Percentiles rank a stretch among this genome's conserved stretches.
Evolutionary conservation across 2,329 filamentous ascomycete genomes (phyloP).

Genomic region (Aspergillus quadrilineatus): DNA sequence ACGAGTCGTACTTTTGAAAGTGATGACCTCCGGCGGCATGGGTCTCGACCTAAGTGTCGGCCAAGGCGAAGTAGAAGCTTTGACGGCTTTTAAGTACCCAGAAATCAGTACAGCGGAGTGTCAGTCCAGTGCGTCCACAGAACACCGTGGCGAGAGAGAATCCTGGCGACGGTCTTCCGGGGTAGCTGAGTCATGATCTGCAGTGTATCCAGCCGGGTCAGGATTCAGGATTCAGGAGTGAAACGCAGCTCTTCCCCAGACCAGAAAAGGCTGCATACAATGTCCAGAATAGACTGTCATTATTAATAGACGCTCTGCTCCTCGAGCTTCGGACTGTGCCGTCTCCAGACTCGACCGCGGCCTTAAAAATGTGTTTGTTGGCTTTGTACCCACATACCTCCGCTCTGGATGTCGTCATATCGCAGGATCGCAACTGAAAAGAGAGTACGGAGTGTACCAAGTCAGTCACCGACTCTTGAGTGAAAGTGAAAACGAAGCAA

Average conservation of each 20-base stretch:
- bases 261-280: neutral
- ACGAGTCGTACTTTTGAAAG: neutral
- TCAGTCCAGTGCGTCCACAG: neutral
- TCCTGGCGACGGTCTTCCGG: neutral
- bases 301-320: neutral
- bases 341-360: neutral
- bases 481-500: too few species aligned
- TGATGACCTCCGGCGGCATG: neutral
- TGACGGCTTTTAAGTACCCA: neutral
- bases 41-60: neutral
- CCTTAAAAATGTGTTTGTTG: neutral
- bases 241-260: neutral
- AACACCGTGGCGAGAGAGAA: neutral
- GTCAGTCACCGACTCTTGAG: too few species aligned
- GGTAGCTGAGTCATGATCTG: conserved; percentile 1
- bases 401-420: conserved; percentile 1
- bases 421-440: neutral
- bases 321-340: neutral
- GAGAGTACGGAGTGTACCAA: too few species aligned
- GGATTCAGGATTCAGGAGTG: conserved; percentile 1
- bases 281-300: neutral
- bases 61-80: neutral
- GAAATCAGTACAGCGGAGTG: neutral
- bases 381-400: neutral
- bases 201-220: neutral